Base-by-base conservation (phyloP, 2,329 filamentous ascomycete genomes). In the Bipolaris victoriae region DNA sequence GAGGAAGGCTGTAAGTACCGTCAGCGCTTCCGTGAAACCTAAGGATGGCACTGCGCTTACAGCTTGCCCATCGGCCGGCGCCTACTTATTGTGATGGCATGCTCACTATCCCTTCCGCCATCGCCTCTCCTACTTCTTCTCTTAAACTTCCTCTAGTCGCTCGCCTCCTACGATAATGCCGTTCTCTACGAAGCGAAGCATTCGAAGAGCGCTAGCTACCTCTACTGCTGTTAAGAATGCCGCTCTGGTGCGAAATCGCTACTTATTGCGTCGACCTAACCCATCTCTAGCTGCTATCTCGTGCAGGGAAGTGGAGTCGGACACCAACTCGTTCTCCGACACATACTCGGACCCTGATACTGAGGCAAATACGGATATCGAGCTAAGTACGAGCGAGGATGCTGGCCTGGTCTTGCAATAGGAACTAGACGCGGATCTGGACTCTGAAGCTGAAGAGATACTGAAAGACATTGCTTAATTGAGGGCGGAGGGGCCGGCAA, bases 381-480 rank as follows among this genome's bases (percentile, higher is more conserved):
- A 62, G 53, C 40, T 29, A 29, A 24, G 44, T 31, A 40, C 45
- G 3, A 3, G 45, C 24, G 43, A 57, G 44, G 55, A 60, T 47
- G 55, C 26, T 36, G 39, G 26, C n/a, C 16, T 51, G 3, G 15
- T 22, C 26, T 16, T 31, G 13, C 29, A 44, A n/a, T 3, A 44
- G 40, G 39, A 52, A 5, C 31, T 3, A 48, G 60, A 59, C 26
- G 36, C 43, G 33, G 53, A 63, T 37, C 24, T 58, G 41, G 62
- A 65, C 49, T 59, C 60, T 52, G 58, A 63, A 62, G 62, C 58
- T 15, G 57, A 62, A 53, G 62, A 59, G 41, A 65, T 63, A 50
- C 45, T 67, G 46, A 52, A 49, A 39, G 52, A 63, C 44, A 67
- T 67, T 52, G 48, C 58, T 53, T 29, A 53, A 26, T 55, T 63